Evolutionary conservation across 768 basidiomycete genomes (phyloP), one percentile per base, ranked within the genome.

Genomic region (Boletus subparvulus): DNA sequence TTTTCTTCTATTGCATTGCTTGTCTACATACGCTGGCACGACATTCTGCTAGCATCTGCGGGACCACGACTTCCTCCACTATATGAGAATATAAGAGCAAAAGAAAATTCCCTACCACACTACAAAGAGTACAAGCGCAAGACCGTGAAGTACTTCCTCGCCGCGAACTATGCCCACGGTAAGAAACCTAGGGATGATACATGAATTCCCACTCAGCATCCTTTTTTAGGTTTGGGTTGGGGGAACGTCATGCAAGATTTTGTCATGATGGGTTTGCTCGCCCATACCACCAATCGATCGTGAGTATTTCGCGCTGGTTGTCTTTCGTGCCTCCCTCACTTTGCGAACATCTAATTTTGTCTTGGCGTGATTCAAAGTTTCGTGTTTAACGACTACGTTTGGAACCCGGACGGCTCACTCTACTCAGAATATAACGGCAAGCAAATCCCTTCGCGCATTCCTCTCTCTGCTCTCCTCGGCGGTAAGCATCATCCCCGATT

Each of bases 141-240:
- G 19, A 56, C 65, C 21, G 65, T 72, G 16, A 77, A 74, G 55
- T 84, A 78, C 58, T 63, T 85, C 10, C 80, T 75, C 63, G 64
- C 79, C 32, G 75, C 78, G 4, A 82, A 81, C 54, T 80, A 83
- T 61, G 75, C 67, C 0, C 66, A 69, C 51, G 66, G 80, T 78
- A 46, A 21, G 21, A 21, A 21, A 21, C 21, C 21, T 21, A 56
- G 10, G 28, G 12, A 47, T 26, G 2, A 21, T n/a, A 9, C 39
- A 26, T 9, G 13, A 26, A 3, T 14, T 11, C 8, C 11, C n/a
- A 30, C 33, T 56, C 24, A 37, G 16, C 21, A 19, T 35, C 11
- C 12, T 19, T 36, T 32, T 52, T 14, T 47, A 77, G 77, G 69
- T 43, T 69, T 67, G 7, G 77, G 77, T 2, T 78, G 71, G 72